phyloP scores from a whole-genome alignment of 1,284 basidiomycete species.

The Grifola frondosa region DNA sequence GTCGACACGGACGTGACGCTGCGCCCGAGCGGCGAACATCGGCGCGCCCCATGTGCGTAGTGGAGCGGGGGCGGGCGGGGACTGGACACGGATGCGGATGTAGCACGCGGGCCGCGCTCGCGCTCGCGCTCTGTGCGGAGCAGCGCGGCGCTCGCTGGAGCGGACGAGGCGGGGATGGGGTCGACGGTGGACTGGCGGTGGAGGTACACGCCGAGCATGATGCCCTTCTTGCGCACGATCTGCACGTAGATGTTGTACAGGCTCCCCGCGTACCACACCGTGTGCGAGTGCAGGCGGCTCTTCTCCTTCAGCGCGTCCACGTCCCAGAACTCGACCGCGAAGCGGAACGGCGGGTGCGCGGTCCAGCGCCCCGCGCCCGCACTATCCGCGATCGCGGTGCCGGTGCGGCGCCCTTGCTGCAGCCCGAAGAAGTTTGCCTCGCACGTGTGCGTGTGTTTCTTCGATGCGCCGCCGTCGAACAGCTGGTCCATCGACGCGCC shows the following conservation, averaged over 20 bases:
- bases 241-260: slow-evolving; percentile 89
- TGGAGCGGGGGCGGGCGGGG: slow-evolving; percentile 13
- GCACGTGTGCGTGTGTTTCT: slow-evolving; percentile 33
- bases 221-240: slow-evolving; percentile 69
- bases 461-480: slow-evolving; percentile 36
- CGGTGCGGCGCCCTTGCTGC: slow-evolving; percentile 43
- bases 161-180: slow-evolving; percentile 50
- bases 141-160: slow-evolving; percentile 21
- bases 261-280: slow-evolving; percentile 79
- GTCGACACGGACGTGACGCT: slow-evolving; percentile 38
- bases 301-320: slow-evolving; percentile 83
- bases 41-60: slow-evolving; percentile 4
- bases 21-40: slow-evolving; percentile 33
- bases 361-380: slow-evolving; percentile 53
- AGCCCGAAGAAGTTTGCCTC: slow-evolving; percentile 69
- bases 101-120: slow-evolving; percentile 9
- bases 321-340: slow-evolving; percentile 91
- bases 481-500: slow-evolving; percentile 54
- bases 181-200: slow-evolving; percentile 82
- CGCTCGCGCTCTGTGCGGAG: slow-evolving; percentile 10
- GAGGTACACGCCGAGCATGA: slow-evolving; percentile 88
- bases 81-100: slow-evolving; percentile 17
- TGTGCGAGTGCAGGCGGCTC: slow-evolving; percentile 73
- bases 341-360: slow-evolving; percentile 73
- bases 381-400: slow-evolving; percentile 42